A percentile compares a stretch with the other conserved stretches of the same genome.
phyloP scores from a whole-genome alignment of 1,284 basidiomycete species.

The Puccinia horiana region DNA sequence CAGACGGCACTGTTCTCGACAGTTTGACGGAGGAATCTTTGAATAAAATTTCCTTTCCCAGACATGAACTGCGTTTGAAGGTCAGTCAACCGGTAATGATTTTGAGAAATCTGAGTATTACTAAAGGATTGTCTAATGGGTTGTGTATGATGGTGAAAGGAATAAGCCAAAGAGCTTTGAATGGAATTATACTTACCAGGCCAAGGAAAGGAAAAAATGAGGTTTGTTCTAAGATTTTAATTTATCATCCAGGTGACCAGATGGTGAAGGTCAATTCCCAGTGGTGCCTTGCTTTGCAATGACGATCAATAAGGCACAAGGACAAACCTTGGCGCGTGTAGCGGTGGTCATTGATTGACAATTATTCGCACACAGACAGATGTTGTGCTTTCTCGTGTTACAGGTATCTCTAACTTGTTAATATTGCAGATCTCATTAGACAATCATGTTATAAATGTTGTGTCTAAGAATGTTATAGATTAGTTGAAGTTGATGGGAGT shows the following conservation, averaged over 20 bases:
- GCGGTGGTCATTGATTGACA: no score
- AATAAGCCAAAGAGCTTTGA: no score
- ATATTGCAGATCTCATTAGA: no score
- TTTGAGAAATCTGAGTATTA: neutral
- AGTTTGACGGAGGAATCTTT: neutral
- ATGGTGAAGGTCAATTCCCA: constrained; percentile 59
- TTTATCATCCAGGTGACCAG: neutral
- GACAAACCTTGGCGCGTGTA: no score
- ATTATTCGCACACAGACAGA: no score
- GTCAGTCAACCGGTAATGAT: neutral
- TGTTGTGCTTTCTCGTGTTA: no score
- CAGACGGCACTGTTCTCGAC: neutral
- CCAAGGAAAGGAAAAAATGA: neutral
- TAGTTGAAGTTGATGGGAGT: no score
- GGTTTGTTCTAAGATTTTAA: neutral
- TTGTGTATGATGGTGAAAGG: neutral
- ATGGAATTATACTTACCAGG: neutral
- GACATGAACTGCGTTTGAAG: neutral
- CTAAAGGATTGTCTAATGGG: constrained; percentile 3
- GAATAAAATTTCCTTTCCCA: neutral
- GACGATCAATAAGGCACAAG: constrained; percentile 62
- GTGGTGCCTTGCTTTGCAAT: constrained; percentile 61
- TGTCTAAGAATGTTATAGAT: no score
- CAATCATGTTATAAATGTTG: no score
- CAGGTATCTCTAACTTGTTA: no score